phyloP scores from a whole-genome alignment of 306 rosid species.

The Lathyrus sativus region DNA sequence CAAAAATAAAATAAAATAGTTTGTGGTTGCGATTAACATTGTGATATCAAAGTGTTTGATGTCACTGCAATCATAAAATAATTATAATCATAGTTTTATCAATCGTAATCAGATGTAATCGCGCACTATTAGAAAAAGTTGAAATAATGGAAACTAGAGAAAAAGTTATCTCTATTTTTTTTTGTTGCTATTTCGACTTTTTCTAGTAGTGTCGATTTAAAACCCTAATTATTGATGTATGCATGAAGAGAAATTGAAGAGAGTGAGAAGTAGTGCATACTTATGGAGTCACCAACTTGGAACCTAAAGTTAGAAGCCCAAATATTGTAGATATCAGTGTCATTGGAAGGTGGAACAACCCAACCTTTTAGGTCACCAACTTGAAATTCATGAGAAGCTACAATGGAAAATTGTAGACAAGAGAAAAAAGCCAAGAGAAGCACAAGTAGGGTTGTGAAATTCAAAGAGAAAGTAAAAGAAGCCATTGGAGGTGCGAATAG shows the following conservation, averaged over 20 bases:
- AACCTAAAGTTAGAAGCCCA: constrained; percentile 91
- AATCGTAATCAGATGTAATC: too few species aligned
- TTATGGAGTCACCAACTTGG: constrained; percentile 59
- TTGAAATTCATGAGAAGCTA: constrained; percentile 60
- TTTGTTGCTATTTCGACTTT: background rate
- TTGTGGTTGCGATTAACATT: too few species aligned
- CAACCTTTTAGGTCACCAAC: constrained; percentile 77
- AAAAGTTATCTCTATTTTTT: too few species aligned
- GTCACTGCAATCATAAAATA: too few species aligned
- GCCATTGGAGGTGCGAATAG: constrained; percentile 38
- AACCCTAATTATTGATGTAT: background rate
- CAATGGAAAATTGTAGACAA: constrained; percentile 27
- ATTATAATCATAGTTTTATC: background rate
- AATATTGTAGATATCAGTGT: constrained; percentile 59
- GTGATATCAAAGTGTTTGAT: background rate
- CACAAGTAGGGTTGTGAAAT: constrained; percentile 26
- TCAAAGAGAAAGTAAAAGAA: constrained; percentile 3
- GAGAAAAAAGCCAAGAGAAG: constrained; percentile 38
- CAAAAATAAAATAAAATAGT: too few species aligned
- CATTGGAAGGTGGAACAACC: constrained; percentile 72
- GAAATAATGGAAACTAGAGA: too few species aligned
- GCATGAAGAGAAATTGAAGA: background rate
- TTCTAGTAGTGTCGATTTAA: background rate
- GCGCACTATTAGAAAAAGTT: too few species aligned
- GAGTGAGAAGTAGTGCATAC: constrained; percentile 38